Conservation (phyloP, 164 flowering plant genomes). For the Nymphaea thermarum region DNA sequence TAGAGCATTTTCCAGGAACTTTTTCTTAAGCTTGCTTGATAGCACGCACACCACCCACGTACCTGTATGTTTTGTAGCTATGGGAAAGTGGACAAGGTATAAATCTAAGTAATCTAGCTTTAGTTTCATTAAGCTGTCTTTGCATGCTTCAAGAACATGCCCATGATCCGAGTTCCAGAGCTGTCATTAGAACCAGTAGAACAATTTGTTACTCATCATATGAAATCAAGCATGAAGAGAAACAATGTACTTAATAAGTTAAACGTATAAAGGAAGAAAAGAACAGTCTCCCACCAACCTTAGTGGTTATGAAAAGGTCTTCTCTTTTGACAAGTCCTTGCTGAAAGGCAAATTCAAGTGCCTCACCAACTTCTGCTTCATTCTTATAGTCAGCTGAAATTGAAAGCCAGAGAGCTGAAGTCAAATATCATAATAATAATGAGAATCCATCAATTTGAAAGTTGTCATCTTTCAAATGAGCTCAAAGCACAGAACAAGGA, state of each 20-base stretch:
- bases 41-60: not conserved
- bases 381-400: constrained; percentile 81
- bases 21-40: not conserved
- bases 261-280: not conserved
- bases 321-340: constrained; percentile 82
- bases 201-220: not conserved
- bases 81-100: constrained; percentile 84
- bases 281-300: constrained; percentile 21
- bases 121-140: constrained; percentile 82
- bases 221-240: not conserved
- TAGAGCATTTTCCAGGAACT: not conserved
- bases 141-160: constrained; percentile 85
- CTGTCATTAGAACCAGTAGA: constrained; percentile 23
- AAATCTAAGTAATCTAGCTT: constrained; percentile 80
- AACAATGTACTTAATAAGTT: not conserved
- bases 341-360: constrained; percentile 60
- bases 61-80: constrained; percentile 88
- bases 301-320: constrained; percentile 86
- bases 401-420: not conserved
- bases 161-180: constrained; percentile 97
- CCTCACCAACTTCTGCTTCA: constrained; percentile 87
- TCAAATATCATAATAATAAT: too few species aligned
- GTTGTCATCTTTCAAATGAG: too few species aligned
- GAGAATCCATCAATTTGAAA: too few species aligned
- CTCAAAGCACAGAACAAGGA: too few species aligned